Percentiles rank a stretch among this genome's conserved stretches.
These are phyloP conservation scores for Globisporangium yorkense DNA, from an alignment of 352 stramenopile genomes.

Conservation along the genomic window DNA sequence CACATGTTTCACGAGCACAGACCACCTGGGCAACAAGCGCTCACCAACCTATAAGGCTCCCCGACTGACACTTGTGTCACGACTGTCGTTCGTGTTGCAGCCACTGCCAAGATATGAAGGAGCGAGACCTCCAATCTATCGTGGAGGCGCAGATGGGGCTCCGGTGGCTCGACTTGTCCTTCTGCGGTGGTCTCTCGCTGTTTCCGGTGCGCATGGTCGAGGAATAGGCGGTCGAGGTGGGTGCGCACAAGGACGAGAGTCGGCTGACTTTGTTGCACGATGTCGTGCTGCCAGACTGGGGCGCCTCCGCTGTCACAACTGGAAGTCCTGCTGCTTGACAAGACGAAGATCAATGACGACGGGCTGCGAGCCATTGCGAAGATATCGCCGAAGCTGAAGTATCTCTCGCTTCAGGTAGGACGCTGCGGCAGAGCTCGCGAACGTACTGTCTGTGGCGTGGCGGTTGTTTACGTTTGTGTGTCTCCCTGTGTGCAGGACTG, in stretches of 20 bases:
- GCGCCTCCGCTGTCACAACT: constrained; percentile 26
- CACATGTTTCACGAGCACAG: background rate
- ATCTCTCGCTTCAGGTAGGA: constrained; percentile 59
- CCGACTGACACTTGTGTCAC: background rate
- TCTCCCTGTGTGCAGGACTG: constrained; percentile 30
- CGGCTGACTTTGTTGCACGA: background rate
- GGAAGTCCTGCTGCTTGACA: constrained; percentile 63
- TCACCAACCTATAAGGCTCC: background rate
- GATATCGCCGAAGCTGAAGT: constrained; percentile 34
- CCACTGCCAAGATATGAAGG: constrained; percentile 21
- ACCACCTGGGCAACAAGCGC: background rate
- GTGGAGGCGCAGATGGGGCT: constrained; percentile 23
- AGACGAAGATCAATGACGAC: constrained; percentile 40
- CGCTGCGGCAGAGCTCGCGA: background rate
- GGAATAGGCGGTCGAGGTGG: background rate
- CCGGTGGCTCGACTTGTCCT: constrained; percentile 47
- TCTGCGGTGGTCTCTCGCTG: constrained; percentile 31
- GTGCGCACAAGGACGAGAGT: background rate
- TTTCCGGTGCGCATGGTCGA: constrained; percentile 29
- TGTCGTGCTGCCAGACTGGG: constrained; percentile 9
- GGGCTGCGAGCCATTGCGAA: constrained; percentile 29
- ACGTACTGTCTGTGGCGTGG: background rate
- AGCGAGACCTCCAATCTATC: constrained; percentile 29
- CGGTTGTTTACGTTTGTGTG: background rate
- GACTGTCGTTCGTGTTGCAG: constrained; percentile 8